Base-by-base conservation (phyloP, 139 green algal genomes). In the Asterochloris sp. region DNA sequence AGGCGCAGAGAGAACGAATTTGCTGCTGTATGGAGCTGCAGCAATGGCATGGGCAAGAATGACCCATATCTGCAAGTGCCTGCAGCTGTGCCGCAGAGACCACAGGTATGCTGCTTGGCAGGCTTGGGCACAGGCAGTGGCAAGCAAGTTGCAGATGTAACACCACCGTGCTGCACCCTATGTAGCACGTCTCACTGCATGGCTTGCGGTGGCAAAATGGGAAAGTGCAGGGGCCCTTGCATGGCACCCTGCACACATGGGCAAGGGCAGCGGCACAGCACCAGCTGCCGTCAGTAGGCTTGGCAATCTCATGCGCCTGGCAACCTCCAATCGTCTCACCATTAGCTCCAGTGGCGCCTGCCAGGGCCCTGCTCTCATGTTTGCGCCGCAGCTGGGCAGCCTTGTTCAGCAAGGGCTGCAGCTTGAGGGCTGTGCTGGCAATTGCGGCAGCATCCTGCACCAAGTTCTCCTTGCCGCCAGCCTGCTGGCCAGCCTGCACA, bases 381-480 rank as follows among this genome's bases (percentile, higher is more conserved):
- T 60, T 80, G 23, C 24, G 13, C 24, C 76, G 38, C 60, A 84
- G 63, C 29, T 74, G 76, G 11, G 75, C 28, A 27, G 73, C 81
- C 28, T 64, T 47, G 27, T 62, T 62, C 74, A 84, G 29, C 63
- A 84, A 63, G 11, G 81, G 81, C 63, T 73, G 74, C 63, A 84
- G 73, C 28, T 47, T 47, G 62, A 73, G 28, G 29, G 81, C 87
- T 23, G 47, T 78, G 23, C 75, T 80, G 11, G 69, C 87, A 21
- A 91, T 79, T 38, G 73, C 84, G 13, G 54, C n/a, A 13, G 80
- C 85, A 66, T 90, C 88, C 27, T 89, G 84, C 19, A 69, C 79
- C 74, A 91, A 14, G 60, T 87, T 89, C 74, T 89, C 84, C 78
- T 88, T 91, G 24, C 87, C 87, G 1, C 83, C 81, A n/a, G 79